phyloP scores from a whole-genome alignment of 2,329 filamentous ascomycete genomes.

The Pseudogymnoascus sp. region DNA sequence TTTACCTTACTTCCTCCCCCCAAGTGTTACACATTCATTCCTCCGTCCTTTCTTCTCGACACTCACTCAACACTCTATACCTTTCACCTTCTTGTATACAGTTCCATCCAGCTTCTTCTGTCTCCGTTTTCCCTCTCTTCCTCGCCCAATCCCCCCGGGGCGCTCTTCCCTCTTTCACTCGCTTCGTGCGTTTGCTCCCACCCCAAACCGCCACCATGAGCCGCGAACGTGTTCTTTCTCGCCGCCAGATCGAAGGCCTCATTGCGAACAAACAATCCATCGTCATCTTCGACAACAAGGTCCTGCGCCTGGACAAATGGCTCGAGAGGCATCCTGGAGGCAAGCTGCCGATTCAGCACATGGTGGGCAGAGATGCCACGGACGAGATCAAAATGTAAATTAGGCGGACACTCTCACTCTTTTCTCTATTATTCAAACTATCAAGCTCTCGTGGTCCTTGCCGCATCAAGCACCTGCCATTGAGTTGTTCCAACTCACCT shows the following conservation, averaged over 20 bases:
- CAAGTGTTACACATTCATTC: constrained; percentile 1
- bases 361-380: constrained; percentile 89
- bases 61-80: not conserved
- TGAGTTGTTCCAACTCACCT: constrained; percentile 5
- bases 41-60: not conserved
- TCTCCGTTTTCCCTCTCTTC: too few relatives aligned
- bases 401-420: constrained; percentile 14
- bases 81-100: not conserved
- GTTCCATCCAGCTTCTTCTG: not conserved
- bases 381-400: constrained; percentile 86
- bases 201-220: constrained; percentile 3
- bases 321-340: constrained; percentile 86
- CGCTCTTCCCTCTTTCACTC: not conserved
- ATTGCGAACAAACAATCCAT: constrained; percentile 77
- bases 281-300: constrained; percentile 70
- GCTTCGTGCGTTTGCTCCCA: not conserved
- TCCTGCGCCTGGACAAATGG: constrained; percentile 85
- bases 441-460: not conserved
- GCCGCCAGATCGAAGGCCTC: constrained; percentile 65
- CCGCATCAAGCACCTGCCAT: constrained; percentile 3
- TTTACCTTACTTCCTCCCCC: constrained; percentile 1
- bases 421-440: not conserved
- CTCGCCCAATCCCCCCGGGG: not conserved
- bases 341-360: constrained; percentile 81
- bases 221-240: constrained; percentile 35